Base-by-base conservation (phyloP, 2,329 filamentous ascomycete genomes). In the Zopfia rhizophila region DNA sequence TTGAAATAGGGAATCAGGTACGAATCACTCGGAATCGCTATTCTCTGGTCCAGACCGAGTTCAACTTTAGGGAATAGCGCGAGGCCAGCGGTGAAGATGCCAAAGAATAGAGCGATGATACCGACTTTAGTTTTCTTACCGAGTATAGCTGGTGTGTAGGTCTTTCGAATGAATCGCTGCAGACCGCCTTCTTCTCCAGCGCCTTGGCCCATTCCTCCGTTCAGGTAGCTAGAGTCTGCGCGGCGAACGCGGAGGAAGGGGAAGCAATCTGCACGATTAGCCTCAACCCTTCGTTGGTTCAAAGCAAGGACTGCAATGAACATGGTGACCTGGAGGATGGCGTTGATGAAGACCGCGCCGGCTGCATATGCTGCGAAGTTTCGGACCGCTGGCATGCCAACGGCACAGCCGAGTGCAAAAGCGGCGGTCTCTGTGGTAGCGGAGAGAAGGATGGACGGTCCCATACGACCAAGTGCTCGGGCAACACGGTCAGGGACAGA, bases 361-460 rank as follows among this genome's bases (percentile, higher is more conserved):
- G 94, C 92, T 10, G 94, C 94, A 68, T 99, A 99, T 3, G 93
- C 87, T 12, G 94, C 95, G 73, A 99, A 99, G 72, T 99, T 99
- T 53, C 91, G 86, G 30, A 99, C 95, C 2, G 94, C 94, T 12
- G 95, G 94, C 94, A 99, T 99, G 36, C 92, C 92, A 5, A 97
- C 95, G 51, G 94, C 93, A 29, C 91, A 89, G 10, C 94, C 94
- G 8, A 99, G 81, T 2, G 91, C 88, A 70, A 99, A 99, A 2
- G 93, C 92, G 17, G 92, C 86, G 0, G 93, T 99, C 71, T 99
- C 94, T 0, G 93, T 97, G 23, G 90, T 81, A n/a, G 92, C 93
- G 7, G 94, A 97, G 28, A 99, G 86, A 13, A 99, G 81, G 41
- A 99, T 97, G 1, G 93, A 97, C 2, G 94, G 94, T 0, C 94